phyloP scores from a whole-genome alignment of 345 rosid genomes.

The Rhodamnia argentea region DNA sequence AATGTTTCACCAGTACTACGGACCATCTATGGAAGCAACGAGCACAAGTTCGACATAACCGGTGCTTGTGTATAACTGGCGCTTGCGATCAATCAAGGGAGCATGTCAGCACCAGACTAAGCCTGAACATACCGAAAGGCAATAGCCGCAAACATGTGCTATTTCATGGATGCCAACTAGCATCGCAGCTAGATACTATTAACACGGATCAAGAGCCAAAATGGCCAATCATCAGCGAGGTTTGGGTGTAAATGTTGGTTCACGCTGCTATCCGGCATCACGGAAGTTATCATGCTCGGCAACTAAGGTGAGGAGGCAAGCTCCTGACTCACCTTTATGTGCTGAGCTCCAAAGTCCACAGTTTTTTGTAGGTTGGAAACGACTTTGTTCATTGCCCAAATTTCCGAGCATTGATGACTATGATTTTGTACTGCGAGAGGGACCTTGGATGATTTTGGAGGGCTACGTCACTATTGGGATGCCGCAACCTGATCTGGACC shows the following conservation, averaged over 20 bases:
- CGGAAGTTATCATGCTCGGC: constrained; percentile 26
- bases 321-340: constrained; percentile 22
- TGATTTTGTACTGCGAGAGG: neutral
- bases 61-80: too few relatives aligned
- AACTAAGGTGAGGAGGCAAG: constrained; percentile 37
- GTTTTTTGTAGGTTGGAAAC: neutral
- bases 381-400: neutral
- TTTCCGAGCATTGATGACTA: neutral
- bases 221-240: neutral
- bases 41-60: neutral
- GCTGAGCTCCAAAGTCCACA: neutral
- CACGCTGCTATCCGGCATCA: neutral
- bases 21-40: neutral
- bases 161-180: neutral
- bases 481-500: too few relatives aligned
- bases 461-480: too few relatives aligned
- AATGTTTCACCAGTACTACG: neutral
- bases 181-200: neutral
- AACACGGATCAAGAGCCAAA: neutral
- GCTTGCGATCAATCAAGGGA: neutral
- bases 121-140: neutral
- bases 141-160: fast-evolving
- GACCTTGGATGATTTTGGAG: neutral
- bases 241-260: neutral
- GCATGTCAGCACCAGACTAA: neutral